Percentiles rank a stretch among this genome's conserved stretches.
Conservation (phyloP, 78 protist genomes). For the Emiliania huxleyi region DNA sequence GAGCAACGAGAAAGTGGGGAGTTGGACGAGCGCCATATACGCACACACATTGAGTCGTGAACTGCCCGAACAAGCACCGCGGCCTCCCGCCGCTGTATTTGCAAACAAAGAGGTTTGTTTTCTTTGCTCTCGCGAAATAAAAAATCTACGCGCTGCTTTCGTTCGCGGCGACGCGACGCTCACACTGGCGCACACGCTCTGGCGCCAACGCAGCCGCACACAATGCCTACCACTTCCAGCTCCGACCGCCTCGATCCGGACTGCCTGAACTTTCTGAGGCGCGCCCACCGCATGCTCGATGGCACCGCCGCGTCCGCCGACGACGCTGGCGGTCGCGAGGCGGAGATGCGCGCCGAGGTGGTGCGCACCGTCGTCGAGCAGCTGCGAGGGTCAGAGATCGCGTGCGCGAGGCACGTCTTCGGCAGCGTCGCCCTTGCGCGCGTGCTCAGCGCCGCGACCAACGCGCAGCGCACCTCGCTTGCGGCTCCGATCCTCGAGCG, state of each 20-base stretch:
- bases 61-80: too few relatives aligned
- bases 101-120: too few relatives aligned
- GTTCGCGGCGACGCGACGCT: too few relatives aligned
- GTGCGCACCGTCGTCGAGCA: not conserved
- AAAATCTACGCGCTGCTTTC: too few relatives aligned
- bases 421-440: not conserved
- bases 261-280: not conserved
- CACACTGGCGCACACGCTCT: too few relatives aligned
- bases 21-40: too few relatives aligned
- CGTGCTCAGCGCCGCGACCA: not conserved
- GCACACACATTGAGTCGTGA: too few relatives aligned
- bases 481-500: not conserved
- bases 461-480: not conserved
- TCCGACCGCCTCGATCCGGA: not conserved
- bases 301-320: not conserved
- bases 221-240: too few relatives aligned
- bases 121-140: too few relatives aligned
- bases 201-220: too few relatives aligned
- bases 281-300: not conserved
- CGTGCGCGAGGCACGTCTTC: not conserved
- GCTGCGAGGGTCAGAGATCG: not conserved
- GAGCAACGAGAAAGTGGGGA: too few relatives aligned
- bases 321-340: not conserved
- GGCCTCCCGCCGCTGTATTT: too few relatives aligned
- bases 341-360: not conserved